These are phyloP conservation scores for Microcera coccophila DNA, from an alignment of 2,329 filamentous ascomycete genomes.

Conservation along the genomic window DNA sequence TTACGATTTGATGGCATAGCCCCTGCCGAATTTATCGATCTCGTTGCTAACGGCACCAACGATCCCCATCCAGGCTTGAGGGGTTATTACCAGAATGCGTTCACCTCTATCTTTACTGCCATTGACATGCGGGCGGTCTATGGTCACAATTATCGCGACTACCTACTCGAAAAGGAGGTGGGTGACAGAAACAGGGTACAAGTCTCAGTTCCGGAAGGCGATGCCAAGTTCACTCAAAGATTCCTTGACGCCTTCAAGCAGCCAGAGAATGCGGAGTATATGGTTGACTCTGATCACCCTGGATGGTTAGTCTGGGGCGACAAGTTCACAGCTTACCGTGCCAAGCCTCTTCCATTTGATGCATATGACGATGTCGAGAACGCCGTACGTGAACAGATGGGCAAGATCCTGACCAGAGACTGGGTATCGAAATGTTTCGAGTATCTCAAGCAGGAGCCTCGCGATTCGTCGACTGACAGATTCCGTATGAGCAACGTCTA, in stretches of 20 bases:
- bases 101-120: slow-evolving; percentile 73
- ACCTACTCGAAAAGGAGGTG: slow-evolving; percentile 70
- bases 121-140: slow-evolving; percentile 85
- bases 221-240: slow-evolving; percentile 72
- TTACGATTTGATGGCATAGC: slow-evolving; percentile 88
- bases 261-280: slow-evolving; percentile 68
- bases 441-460: slow-evolving; percentile 93
- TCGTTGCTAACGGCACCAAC: slow-evolving; percentile 78
- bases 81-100: slow-evolving; percentile 73
- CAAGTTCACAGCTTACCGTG: slow-evolving; percentile 73
- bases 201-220: slow-evolving; percentile 68
- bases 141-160: slow-evolving; percentile 82
- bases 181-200: slow-evolving; percentile 71
- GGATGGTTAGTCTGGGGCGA: slow-evolving; percentile 97
- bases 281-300: slow-evolving; percentile 85
- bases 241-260: slow-evolving; percentile 76
- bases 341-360: slow-evolving; percentile 64
- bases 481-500: slow-evolving; percentile 88
- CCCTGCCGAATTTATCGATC: slow-evolving; percentile 73
- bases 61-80: slow-evolving; percentile 87
- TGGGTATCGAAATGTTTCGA: slow-evolving; percentile 89
- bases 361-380: slow-evolving; percentile 78
- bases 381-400: slow-evolving; percentile 72
- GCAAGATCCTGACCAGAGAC: slow-evolving; percentile 69
- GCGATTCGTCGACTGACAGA: slow-evolving; percentile 74